Base-by-base conservation (phyloP, 768 basidiomycete genomes). In the Dioszegia hungarica region DNA sequence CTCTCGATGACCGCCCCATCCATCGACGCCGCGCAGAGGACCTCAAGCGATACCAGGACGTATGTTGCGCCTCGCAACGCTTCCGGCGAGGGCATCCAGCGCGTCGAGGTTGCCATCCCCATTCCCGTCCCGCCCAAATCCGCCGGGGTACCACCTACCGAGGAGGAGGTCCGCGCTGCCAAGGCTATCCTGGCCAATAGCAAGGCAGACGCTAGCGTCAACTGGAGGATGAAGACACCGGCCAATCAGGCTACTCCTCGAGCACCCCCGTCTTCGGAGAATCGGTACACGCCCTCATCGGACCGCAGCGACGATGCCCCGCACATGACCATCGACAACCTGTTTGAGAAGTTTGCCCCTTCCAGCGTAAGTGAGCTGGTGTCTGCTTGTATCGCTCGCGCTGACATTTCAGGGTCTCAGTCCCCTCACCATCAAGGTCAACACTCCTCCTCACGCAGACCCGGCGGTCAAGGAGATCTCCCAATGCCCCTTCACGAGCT, bases 171-270 rank as follows among this genome's bases (percentile, higher is more conserved):
- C 22, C 2, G 19, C 15, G 22, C 34, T 9, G 17, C 37, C 28
- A 27, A 50, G 41, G n/a, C 29, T 1, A 4, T 27, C 28, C 29
- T 44, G 28, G 51, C 50, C 31, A 36, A 37, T 19, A 45, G 38
- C 45, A 72, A 72, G 48, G 70, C 70, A 2, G 70, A 72, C 49
- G 54, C 57, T 15, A 72, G 70, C 43, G 59, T 31, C 15, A 68
- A 72, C 37, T 72, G 70, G 70, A 38, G 66, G 5, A 41, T 48
- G 10, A 55, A 53, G 14, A 27, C 38, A 2, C 25, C 40, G 0
- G 33, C 33, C 15, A 22, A 33, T n/a, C 24, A 8, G 25, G 1
- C 57, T 9, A 17, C 27, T n/a, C 9, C 39, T 15, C 28, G 25
- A 51, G 34, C 31, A 15, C 37, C 3, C 40, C n/a, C 15, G 24